A percentile compares a stretch with the other conserved stretches of the same genome.
Evolutionary conservation across 2,329 filamentous ascomycete species (phyloP).

Genomic region (Cytospora schulzeri): DNA sequence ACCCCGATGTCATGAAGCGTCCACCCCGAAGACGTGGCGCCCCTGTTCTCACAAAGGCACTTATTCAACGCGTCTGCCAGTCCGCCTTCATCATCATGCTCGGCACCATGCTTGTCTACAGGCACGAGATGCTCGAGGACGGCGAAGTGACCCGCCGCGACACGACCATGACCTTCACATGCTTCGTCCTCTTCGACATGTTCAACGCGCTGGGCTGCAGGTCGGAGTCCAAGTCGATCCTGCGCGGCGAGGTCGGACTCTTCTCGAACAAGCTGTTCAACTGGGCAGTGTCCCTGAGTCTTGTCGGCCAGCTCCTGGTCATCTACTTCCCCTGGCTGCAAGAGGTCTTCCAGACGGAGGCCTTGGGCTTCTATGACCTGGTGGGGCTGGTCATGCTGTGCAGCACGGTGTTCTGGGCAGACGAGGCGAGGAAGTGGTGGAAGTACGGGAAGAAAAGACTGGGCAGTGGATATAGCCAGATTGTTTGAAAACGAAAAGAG

Average conservation of each 20-base stretch:
- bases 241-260: conserved; percentile 80
- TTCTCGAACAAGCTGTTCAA: conserved; percentile 94
- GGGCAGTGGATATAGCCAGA: conserved; percentile 65
- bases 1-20: conserved; percentile 89
- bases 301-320: conserved; percentile 85
- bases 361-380: conserved; percentile 73
- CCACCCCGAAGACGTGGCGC: conserved; percentile 86
- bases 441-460: conserved; percentile 60
- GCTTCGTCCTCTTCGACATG: conserved; percentile 99
- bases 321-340: conserved; percentile 95
- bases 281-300: conserved; percentile 83
- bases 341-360: conserved; percentile 93
- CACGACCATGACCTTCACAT: conserved; percentile 99
- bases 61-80: conserved; percentile 83
- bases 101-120: conserved; percentile 89
- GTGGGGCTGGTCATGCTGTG: conserved; percentile 72
- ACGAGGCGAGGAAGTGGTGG: conserved; percentile 85
- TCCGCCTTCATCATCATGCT: conserved; percentile 89
- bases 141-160: conserved; percentile 86
- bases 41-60: conserved; percentile 81
- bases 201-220: conserved; percentile 96
- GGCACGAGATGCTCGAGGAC: conserved; percentile 84
- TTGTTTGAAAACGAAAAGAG: conserved; percentile 57
- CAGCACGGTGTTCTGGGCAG: conserved; percentile 92
- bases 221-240: conserved; percentile 84